Conservation (phyloP, 2,329 filamentous ascomycete species). For the Sclerotinia spermophila region DNA sequence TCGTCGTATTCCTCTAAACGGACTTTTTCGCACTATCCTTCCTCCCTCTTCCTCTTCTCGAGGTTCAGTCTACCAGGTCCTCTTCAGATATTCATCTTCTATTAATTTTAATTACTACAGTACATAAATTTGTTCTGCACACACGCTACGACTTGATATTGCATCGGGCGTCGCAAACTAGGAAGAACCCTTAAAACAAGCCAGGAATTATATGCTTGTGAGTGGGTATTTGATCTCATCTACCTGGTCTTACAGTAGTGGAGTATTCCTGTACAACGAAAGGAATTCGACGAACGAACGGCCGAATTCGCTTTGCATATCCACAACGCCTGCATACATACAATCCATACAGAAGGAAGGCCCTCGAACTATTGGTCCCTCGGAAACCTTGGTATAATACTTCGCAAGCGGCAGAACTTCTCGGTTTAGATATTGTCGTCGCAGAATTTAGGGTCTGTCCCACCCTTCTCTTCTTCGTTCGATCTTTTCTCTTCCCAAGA, state of each 20-base stretch:
- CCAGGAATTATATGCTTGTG: constrained; percentile 17
- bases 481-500: constrained; percentile 8
- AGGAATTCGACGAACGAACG: constrained; percentile 17
- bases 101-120: constrained; percentile 4
- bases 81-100: neutral
- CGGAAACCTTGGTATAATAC: constrained; percentile 12
- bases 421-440: constrained; percentile 20
- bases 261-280: constrained; percentile 15
- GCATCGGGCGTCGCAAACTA: constrained; percentile 14
- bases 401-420: constrained; percentile 19
- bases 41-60: neutral
- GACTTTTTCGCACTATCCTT: neutral
- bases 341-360: constrained; percentile 15
- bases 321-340: constrained; percentile 17
- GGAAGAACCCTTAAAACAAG: constrained; percentile 18
- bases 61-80: neutral
- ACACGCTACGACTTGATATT: constrained; percentile 9
- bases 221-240: constrained; percentile 19
- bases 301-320: constrained; percentile 19
- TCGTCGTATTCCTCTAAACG: neutral
- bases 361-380: constrained; percentile 18
- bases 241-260: constrained; percentile 18
- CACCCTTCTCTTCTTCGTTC: constrained; percentile 2
- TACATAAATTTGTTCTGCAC: constrained; percentile 8
- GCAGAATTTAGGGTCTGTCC: constrained; percentile 16